Percentiles rank a stretch among this genome's conserved stretches.
These are phyloP conservation scores for Exobasidium cylindrosporum DNA, from an alignment of 1,284 basidiomycete species.

Conservation along the genomic window DNA sequence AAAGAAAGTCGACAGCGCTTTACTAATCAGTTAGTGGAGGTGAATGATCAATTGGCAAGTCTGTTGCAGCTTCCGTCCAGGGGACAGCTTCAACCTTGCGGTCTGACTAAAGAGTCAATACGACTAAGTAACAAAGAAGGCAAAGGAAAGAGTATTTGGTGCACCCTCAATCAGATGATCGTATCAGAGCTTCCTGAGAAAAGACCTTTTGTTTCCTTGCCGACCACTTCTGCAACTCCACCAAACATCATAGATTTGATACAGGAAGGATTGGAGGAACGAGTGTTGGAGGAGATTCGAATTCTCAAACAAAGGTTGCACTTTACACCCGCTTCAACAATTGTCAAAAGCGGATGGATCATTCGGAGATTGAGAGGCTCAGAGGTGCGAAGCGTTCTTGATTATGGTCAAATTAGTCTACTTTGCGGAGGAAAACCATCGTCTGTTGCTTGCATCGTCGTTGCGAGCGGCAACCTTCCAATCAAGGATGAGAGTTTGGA, in stretches of 20 bases:
- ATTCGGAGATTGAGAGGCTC: background rate
- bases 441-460: background rate
- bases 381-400: background rate
- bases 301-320: background rate
- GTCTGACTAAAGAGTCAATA: background rate
- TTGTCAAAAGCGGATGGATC: background rate
- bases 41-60: background rate
- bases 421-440: background rate
- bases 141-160: background rate
- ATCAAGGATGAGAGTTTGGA: background rate
- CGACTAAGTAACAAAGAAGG: background rate
- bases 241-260: background rate
- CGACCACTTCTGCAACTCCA: background rate
- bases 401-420: background rate
- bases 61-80: background rate
- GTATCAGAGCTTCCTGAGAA: background rate
- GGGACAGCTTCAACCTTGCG: background rate
- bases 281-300: background rate
- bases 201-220: background rate
- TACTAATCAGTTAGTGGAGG: background rate
- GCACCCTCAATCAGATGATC: background rate
- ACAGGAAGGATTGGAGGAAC: background rate
- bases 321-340: background rate
- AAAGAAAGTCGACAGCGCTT: background rate
- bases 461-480: background rate